Evolutionary conservation across 345 rosid species (phyloP).

Genomic region (Aquilaria malaccensis): DNA sequence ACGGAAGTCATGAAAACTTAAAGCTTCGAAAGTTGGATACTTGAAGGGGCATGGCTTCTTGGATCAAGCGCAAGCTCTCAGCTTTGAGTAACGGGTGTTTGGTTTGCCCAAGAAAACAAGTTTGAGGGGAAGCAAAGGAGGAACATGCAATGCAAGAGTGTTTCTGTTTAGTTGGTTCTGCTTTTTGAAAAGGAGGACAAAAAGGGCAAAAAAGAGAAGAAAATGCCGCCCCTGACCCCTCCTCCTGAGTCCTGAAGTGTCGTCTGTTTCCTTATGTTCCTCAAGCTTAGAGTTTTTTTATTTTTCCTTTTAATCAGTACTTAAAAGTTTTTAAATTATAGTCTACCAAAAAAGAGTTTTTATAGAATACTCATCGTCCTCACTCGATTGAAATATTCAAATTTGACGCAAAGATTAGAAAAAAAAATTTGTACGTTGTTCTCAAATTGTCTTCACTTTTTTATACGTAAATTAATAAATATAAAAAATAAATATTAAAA

Average conservation of each 20-base stretch:
- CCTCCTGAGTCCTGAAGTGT: neutral
- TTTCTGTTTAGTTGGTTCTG: neutral
- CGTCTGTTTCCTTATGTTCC: neutral
- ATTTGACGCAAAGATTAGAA: neutral
- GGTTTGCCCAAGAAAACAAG: neutral
- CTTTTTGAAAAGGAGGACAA: slow-evolving; percentile 9
- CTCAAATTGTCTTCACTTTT: no score
- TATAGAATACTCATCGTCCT: slow-evolving; percentile 1
- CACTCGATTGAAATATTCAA: neutral
- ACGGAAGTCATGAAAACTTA: neutral
- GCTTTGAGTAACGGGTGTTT: neutral
- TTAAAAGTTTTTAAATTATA: neutral
- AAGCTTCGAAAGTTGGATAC: neutral
- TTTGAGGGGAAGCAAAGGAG: neutral
- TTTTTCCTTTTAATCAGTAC: neutral
- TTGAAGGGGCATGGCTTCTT: neutral
- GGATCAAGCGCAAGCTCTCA: slow-evolving; percentile 4
- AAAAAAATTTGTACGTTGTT: no score
- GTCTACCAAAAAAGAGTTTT: neutral
- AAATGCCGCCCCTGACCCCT: slow-evolving; percentile 2
- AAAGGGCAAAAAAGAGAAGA: neutral
- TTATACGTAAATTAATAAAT: no score
- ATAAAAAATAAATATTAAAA: no score
- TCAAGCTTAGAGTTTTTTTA: neutral
- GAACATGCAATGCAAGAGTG: slow-evolving; percentile 4